These are phyloP conservation scores for Diaporthe ilicicola DNA, from an alignment of 2,329 filamentous ascomycete genomes.

Conservation along the genomic window DNA sequence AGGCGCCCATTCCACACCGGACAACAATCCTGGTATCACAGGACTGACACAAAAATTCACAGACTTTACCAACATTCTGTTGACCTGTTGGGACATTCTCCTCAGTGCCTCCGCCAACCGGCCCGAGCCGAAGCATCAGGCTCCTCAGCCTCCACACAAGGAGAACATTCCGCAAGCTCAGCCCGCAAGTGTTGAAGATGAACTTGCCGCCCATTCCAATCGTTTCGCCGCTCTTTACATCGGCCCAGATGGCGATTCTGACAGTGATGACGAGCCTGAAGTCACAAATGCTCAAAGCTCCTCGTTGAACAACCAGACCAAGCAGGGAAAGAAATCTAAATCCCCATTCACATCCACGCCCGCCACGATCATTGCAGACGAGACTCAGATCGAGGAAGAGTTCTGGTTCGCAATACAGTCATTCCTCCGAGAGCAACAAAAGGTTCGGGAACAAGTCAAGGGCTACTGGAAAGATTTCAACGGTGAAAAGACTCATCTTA, in stretches of 20 bases:
- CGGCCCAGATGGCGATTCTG: neutral
- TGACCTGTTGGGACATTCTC: constrained; percentile 10
- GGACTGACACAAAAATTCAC: neutral
- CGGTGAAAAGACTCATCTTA: neutral
- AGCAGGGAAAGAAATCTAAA: neutral
- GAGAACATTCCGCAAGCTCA: neutral
- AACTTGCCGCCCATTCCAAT: neutral
- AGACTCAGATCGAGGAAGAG: constrained; percentile 16
- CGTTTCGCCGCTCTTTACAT: constrained; percentile 1
- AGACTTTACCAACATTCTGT: constrained; percentile 20
- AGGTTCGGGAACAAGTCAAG: constrained; percentile 2
- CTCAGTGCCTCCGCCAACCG: neutral
- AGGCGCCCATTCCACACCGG: neutral
- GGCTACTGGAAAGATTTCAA: constrained; percentile 18
- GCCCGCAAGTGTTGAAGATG: neutral
- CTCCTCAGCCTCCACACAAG: neutral
- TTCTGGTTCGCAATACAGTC: constrained; percentile 24
- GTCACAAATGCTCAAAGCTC: neutral
- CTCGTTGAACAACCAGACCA: neutral
- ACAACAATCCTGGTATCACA: no score
- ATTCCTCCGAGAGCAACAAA: constrained; percentile 21
- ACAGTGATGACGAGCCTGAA: no score
- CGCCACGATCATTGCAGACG: neutral
- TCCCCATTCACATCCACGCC: neutral
- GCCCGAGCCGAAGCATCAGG: neutral